Conservation (phyloP, 306 rosid species). For the Vigna unguiculata region DNA sequence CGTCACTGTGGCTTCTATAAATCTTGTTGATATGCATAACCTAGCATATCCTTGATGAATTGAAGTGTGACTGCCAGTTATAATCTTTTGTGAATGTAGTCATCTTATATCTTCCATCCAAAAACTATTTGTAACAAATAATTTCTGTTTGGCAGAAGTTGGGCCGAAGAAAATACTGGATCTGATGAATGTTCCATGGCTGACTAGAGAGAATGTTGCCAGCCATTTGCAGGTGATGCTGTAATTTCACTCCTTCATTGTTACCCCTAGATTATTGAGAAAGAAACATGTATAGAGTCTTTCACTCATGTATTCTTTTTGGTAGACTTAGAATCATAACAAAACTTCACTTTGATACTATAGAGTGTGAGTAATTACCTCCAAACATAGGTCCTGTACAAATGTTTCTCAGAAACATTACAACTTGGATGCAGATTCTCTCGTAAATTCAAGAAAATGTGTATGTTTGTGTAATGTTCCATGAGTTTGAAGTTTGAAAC, state of each 20-base stretch:
- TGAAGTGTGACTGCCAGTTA: constrained; percentile 14
- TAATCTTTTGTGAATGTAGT: constrained; percentile 41
- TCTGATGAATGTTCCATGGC: constrained; percentile 93
- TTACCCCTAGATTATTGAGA: constrained; percentile 14
- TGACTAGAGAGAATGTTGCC: constrained; percentile 94
- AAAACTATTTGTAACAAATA: constrained; percentile 52
- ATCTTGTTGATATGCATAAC: constrained; percentile 12
- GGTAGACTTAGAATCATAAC: constrained; percentile 2
- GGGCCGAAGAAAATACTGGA: constrained; percentile 97
- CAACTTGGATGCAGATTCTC: constrained; percentile 8
- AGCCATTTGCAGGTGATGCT: constrained; percentile 90
- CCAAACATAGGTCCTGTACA: constrained; percentile 6
- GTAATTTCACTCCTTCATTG: constrained; percentile 23
- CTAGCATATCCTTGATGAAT: constrained; percentile 23
- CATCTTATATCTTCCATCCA: constrained; percentile 26
- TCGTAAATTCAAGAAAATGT: neutral
- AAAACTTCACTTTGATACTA: constrained; percentile 33
- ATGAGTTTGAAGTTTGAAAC: constrained; percentile 32
- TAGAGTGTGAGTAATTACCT: neutral
- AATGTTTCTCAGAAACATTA: neutral
- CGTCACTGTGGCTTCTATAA: constrained; percentile 21
- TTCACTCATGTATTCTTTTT: constrained; percentile 6
- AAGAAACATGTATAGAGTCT: constrained; percentile 33
- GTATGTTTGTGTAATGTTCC: constrained; percentile 8
- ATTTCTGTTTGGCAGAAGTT: constrained; percentile 86